Evolutionary conservation across 2,329 filamentous ascomycete genomes (phyloP).

Genomic region (Cladosporium sp.): DNA sequence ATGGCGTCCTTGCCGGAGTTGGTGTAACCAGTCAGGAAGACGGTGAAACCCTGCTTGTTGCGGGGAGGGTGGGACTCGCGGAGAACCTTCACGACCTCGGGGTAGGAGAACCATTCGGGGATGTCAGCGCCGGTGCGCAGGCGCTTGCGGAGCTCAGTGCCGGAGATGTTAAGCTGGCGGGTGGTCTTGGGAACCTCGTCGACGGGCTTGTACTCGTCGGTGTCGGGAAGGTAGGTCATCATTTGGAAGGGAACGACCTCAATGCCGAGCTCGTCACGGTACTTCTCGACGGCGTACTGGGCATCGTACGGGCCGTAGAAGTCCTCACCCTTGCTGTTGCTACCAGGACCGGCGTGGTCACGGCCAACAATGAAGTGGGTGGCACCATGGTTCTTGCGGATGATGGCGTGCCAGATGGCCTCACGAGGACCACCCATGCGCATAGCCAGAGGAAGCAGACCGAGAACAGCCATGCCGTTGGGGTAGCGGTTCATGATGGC

Average conservation of each 20-base stretch:
- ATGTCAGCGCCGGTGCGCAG: slow-evolving; percentile 90
- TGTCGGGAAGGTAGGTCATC: slow-evolving; percentile 98
- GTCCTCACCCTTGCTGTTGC: slow-evolving; percentile 95
- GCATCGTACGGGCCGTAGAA: slow-evolving; percentile 99
- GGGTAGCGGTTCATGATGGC: slow-evolving; percentile 93
- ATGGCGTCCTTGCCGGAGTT: slow-evolving; percentile 98
- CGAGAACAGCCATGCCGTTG: slow-evolving; percentile 97
- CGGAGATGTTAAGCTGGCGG: slow-evolving; percentile 63
- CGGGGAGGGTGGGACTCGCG: slow-evolving; percentile 94
- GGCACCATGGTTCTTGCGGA: slow-evolving; percentile 98
- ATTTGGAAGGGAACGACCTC: slow-evolving; percentile 99
- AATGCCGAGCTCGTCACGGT: slow-evolving; percentile 93
- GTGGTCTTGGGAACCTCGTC: slow-evolving; percentile 81
- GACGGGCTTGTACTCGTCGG: slow-evolving; percentile 91
- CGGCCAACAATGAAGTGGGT: slow-evolving; percentile 99
- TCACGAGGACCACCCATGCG: slow-evolving; percentile 98
- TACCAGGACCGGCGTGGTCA: slow-evolving; percentile 95
- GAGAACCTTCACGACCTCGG: slow-evolving; percentile 93
- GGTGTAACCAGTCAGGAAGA: slow-evolving; percentile 95
- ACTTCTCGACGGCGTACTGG: slow-evolving; percentile 93
- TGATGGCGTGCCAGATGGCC: slow-evolving; percentile 99
- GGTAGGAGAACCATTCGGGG: slow-evolving; percentile 99
- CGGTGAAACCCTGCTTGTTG: slow-evolving; percentile 89
- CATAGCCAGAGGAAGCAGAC: slow-evolving; percentile 94
- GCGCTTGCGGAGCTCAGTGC: slow-evolving; percentile 79